Evolutionary conservation across 768 basidiomycete genomes (phyloP).

Genomic region (Auricularia sp.): DNA sequence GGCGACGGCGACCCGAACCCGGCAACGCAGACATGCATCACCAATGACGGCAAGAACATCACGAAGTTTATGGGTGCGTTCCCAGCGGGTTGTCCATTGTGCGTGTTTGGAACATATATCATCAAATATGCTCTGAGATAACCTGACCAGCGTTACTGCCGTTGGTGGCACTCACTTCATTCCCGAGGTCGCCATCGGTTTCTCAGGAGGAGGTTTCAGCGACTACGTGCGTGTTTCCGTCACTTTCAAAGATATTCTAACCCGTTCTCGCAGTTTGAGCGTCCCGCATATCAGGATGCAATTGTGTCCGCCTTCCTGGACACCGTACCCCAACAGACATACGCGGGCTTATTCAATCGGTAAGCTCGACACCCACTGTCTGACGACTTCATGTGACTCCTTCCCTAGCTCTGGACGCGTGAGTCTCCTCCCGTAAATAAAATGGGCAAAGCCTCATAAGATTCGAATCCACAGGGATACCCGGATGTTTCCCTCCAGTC

Average conservation of each 20-base stretch:
- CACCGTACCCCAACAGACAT: slow-evolving; percentile 37
- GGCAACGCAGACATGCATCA: slow-evolving; percentile 40
- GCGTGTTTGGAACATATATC: slow-evolving; percentile 8
- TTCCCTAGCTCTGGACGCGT: slow-evolving; percentile 2
- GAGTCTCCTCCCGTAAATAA: not conserved
- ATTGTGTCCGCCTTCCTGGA: slow-evolving; percentile 37
- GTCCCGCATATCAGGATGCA: slow-evolving; percentile 43
- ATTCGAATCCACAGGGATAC: slow-evolving; percentile 30
- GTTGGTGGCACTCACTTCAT: slow-evolving; percentile 55
- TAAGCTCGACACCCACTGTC: slow-evolving; percentile 20
- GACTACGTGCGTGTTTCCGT: slow-evolving; percentile 38
- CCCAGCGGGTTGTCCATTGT: slow-evolving; percentile 45
- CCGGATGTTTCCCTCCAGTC: slow-evolving; percentile 63
- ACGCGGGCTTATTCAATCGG: slow-evolving; percentile 52
- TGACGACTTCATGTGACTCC: not conserved
- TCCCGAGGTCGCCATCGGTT: slow-evolving; percentile 49
- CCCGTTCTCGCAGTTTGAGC: slow-evolving; percentile 32
- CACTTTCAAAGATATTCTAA: not conserved
- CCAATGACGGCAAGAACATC: slow-evolving; percentile 47
- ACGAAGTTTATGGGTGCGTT: slow-evolving; percentile 46
- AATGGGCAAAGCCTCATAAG: not conserved
- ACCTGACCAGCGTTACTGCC: slow-evolving; percentile 45
- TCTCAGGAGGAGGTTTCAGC: slow-evolving; percentile 72
- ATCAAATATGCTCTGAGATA: not conserved
- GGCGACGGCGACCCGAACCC: slow-evolving; percentile 52